Conservation (phyloP, 805 yeast genomes). For the Candida ovalis region DNA sequence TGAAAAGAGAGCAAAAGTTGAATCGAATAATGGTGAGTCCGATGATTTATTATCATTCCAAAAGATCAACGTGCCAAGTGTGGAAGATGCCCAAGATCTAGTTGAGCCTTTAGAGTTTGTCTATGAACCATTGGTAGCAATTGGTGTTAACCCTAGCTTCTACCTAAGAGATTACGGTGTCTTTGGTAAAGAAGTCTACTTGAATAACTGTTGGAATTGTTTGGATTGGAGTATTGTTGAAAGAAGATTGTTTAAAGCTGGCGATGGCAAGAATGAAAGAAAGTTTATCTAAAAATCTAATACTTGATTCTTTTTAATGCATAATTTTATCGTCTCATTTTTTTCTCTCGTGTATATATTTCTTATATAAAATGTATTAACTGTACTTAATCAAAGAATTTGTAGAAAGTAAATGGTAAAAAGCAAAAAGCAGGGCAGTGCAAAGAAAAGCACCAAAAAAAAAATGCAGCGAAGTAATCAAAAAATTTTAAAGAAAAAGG, state of each 20-base stretch:
- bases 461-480: no score
- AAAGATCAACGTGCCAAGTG: constrained; percentile 25
- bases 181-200: constrained; percentile 67
- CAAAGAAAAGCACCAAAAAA: no score
- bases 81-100: constrained; percentile 38
- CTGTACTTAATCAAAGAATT: no score
- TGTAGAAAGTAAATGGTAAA: not conserved
- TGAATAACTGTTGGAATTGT: constrained; percentile 71
- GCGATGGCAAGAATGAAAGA: constrained; percentile 4
- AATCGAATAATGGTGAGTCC: constrained; percentile 6
- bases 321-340: not conserved
- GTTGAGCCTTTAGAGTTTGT: constrained; percentile 39
- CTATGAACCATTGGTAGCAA: constrained; percentile 59
- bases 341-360: not conserved
- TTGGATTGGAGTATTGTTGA: constrained; percentile 81
- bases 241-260: constrained; percentile 33
- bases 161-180: constrained; percentile 76
- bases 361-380: not conserved
- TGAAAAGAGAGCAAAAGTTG: constrained; percentile 20
- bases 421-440: no score
- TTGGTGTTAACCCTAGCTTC: constrained; percentile 69
- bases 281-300: not conserved
- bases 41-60: constrained; percentile 8
- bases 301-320: not conserved
- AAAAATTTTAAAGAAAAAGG: no score